phyloP scores from a whole-genome alignment of 163 green algal species.

The Scenedesmus sp. region DNA sequence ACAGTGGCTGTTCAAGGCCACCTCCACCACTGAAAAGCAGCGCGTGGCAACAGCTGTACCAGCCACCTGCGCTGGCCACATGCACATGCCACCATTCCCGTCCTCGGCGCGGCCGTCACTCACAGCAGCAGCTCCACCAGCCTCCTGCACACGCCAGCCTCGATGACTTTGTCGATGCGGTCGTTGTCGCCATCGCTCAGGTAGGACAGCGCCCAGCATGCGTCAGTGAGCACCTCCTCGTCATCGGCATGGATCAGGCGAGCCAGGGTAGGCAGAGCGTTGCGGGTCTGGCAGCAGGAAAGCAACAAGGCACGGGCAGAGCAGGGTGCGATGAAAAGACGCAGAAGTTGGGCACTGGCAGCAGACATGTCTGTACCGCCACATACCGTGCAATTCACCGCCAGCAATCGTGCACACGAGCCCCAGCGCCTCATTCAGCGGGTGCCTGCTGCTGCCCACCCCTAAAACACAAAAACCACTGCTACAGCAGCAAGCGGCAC shows the following conservation, averaged over 20 bases:
- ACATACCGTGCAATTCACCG: no score
- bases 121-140: constrained; percentile 97
- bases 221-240: constrained; percentile 98
- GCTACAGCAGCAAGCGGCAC: constrained; percentile 2
- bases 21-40: no score
- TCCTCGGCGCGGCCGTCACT: no score
- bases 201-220: constrained; percentile 99
- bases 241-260: constrained; percentile 80
- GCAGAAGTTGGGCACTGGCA: no score
- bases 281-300: constrained; percentile 81
- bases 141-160: constrained; percentile 92
- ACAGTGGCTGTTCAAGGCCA: no score
- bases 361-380: no score
- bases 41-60: no score
- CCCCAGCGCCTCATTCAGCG: no score
- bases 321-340: not conserved
- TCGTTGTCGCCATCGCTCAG: constrained; percentile 99
- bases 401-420: no score
- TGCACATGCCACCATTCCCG: no score
- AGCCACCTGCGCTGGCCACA: no score
- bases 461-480: not conserved
- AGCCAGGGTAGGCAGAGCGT: constrained; percentile 93
- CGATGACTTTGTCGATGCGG: constrained; percentile 93
- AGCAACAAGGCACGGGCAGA: not conserved
- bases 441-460: not conserved